Base-by-base conservation (phyloP, 2,329 filamentous ascomycete genomes). In the Penicillium sp. region DNA sequence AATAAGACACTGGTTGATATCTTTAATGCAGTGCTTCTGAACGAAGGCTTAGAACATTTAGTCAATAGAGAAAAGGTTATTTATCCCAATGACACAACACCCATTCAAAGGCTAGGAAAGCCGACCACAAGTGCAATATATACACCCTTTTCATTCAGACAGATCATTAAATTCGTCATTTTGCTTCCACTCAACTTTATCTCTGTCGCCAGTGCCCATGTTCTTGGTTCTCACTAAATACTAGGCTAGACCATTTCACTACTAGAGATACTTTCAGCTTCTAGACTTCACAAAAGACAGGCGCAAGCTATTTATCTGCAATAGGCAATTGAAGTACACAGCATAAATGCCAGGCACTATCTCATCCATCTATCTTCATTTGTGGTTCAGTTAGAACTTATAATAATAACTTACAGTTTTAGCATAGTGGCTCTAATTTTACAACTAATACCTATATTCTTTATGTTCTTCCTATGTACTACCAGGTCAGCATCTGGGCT, bases 161-260 rank as follows among this genome's bases (percentile, higher is more conserved):
- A 97, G 72, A 94, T 96, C 57, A 69, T 90, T 61, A 93, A 97
- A 74, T 88, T 97, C 59, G 78, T 95, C 38, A 65, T 90, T 30
- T 86, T 87, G 65, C 79, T 92, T 1, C 89, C 94, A 1, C 81
- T 99, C 58, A 97, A 96, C 69, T 84, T 99, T 21, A 83, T 97
- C 16, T 94, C 93, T 0, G 84, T 88, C 47, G 83, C 91, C 14
- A 94, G 88, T 89, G 0, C 90, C 90, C 0, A 81, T 94, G 60
- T 99, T 97, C 70, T 82, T 99, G 59, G 74, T 96, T 56, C 81
- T 96, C 62, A 97, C 92, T 0, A 94, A 93, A 1, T 90, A 92
- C 47, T 82, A 93, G 24, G 84, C 91, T 5, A 94, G 94, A 0
- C 94, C 93, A 33, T 83, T 97, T 26, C 87, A 94, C 55, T 92